Evolutionary conservation across 345 rosid genomes (phyloP).

Genomic region (Salix udensis): DNA sequence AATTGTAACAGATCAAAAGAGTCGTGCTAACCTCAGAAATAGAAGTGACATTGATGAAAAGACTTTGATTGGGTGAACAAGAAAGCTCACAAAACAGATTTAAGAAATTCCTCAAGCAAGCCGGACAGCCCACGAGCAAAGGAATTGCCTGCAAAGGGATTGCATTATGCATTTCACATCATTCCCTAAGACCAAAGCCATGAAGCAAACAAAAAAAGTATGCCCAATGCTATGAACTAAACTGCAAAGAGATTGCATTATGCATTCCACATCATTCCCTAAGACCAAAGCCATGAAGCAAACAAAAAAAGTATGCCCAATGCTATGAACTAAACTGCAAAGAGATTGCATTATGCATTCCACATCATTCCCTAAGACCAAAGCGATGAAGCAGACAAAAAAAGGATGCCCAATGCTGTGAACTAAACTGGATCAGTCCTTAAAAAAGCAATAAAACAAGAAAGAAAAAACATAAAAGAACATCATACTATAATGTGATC

Average conservation of each 20-base stretch:
- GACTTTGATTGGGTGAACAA: conserved; percentile 25
- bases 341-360: neutral
- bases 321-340: too few relatives aligned
- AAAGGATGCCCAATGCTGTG: too few relatives aligned
- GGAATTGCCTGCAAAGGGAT: conserved; percentile 19
- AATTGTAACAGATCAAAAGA: neutral
- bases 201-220: too few relatives aligned
- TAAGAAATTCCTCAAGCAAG: conserved; percentile 31
- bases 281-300: too few relatives aligned
- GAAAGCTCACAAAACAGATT: conserved; percentile 28
- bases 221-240: too few relatives aligned
- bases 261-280: neutral
- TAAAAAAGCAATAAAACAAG: too few relatives aligned
- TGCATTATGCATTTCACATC: neutral
- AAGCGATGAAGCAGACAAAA: too few relatives aligned
- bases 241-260: neutral
- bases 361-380: too few relatives aligned
- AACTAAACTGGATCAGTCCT: neutral
- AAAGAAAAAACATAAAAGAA: neutral
- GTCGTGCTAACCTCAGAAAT: conserved; percentile 16
- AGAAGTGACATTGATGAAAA: conserved; percentile 30
- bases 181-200: too few relatives aligned
- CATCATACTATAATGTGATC: too few relatives aligned
- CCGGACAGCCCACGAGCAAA: conserved; percentile 30
- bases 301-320: too few relatives aligned